Base-by-base conservation (phyloP, 441 rosid genomes). In the Populus hybrid region DNA sequence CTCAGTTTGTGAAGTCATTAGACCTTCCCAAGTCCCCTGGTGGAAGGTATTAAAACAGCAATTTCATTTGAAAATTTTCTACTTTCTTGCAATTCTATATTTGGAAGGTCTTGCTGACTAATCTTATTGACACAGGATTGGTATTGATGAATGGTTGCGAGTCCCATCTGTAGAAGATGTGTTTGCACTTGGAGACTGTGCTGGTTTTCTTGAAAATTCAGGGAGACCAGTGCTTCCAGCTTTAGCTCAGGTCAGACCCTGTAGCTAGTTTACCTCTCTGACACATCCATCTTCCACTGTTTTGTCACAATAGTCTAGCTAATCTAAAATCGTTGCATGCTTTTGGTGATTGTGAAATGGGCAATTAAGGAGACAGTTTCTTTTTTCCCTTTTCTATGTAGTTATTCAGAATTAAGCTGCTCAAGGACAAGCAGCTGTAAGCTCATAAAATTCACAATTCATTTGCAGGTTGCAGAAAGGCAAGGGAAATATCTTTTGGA, bases 151-250 rank as follows among this genome's bases (percentile, higher is more conserved):
- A 76, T 92, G 92, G 90, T 69, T 95, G 83, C 88, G 94, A 38
- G 93, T 92, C 3, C 95, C 98, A 29, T 88, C 93, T 0, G 88
- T 84, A 63, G 88, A 90, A 82, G 99, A 95, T 81, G 97, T 92
- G 80, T 94, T 89, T 83, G 98, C 95, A n/a, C n/a, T n/a, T n/a
- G n/a, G n/a, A n/a, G n/a, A n/a, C n/a, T n/a, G n/a, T n/a, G n/a
- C n/a, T n/a, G 98, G 98, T 56, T 95, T 90, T 81, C 93, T 95
- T 67, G 92, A 90, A 82, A 84, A 88, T 65, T 94, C 97, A 29
- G 93, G 97, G 53, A 89, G 84, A 86, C 89, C 91, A 18, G 95
- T 93, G 76, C 98, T 95, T 68, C 99, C 97, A 7, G 97, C 97
- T 79, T 85, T 94, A 71, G 98, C 98, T 78, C 99, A 93, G 92